Evolutionary conservation across 225 moss, liverwort and hornwort species (phyloP).

Genomic region (Physcomitrium patens): DNA sequence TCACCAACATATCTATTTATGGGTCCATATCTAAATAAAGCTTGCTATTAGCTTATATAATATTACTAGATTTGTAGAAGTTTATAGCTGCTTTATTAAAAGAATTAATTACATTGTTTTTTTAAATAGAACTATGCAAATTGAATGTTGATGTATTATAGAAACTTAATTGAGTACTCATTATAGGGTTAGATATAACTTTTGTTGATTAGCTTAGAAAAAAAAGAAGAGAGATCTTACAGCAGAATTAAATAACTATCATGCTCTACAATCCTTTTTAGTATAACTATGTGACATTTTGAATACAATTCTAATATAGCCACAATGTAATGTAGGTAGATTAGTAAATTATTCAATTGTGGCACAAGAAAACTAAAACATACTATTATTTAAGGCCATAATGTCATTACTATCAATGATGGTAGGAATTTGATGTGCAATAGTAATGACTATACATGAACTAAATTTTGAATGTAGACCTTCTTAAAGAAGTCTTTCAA

Average conservation of each 20-base stretch:
- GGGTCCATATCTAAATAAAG: too few relatives aligned
- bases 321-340: too few relatives aligned
- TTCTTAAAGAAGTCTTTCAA: conserved; percentile 46
- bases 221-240: conserved; percentile 43
- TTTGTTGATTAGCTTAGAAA: conserved; percentile 44
- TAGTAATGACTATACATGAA: conserved; percentile 46
- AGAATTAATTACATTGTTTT: too few relatives aligned
- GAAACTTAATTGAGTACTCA: too few relatives aligned
- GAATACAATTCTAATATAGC: too few relatives aligned
- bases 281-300: neutral
- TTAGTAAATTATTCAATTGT: neutral
- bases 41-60: too few relatives aligned
- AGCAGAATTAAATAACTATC: conserved; percentile 32
- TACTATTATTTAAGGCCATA: conserved; percentile 44
- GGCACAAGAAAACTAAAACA: neutral
- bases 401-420: conserved; percentile 45
- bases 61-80: too few relatives aligned
- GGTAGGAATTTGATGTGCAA: conserved; percentile 50
- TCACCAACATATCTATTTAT: too few relatives aligned
- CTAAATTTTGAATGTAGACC: conserved; percentile 38
- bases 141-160: too few relatives aligned
- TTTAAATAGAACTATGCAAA: too few relatives aligned
- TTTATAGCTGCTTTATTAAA: too few relatives aligned
- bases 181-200: too few relatives aligned
- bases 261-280: conserved; percentile 46